These are phyloP conservation scores for Lepraria neglecta DNA, from an alignment of 495 filamentous ascomycete genomes.

Conservation along the genomic window DNA sequence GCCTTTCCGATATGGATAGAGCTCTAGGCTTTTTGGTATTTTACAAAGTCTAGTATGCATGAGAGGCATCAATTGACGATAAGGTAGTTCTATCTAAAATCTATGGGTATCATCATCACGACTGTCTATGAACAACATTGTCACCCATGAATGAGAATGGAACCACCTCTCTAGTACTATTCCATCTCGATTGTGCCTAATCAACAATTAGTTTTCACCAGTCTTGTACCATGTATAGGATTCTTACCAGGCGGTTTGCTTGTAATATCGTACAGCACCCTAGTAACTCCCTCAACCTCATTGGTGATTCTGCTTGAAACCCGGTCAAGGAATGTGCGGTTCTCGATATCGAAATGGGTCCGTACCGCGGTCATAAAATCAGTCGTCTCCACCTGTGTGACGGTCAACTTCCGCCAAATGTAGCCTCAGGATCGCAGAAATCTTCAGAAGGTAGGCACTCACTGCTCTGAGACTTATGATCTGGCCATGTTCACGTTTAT, in stretches of 20 bases:
- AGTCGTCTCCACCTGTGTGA: constrained; percentile 26
- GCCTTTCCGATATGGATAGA: too few relatives aligned
- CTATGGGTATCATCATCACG: constrained; percentile 26
- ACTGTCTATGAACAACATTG: constrained; percentile 73
- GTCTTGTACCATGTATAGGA: neutral
- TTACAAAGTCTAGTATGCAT: too few relatives aligned
- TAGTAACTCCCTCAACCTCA: constrained; percentile 68
- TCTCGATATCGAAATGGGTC: neutral
- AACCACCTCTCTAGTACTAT: constrained; percentile 71
- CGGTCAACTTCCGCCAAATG: too few relatives aligned
- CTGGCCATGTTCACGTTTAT: constrained; percentile 57
- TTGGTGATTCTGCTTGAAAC: constrained; percentile 74
- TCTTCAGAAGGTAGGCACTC: neutral
- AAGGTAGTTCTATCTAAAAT: neutral
- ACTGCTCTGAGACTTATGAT: constrained; percentile 24
- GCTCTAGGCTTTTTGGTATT: too few relatives aligned
- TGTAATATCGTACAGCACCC: constrained; percentile 52
- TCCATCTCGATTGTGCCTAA: constrained; percentile 25
- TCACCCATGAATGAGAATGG: constrained; percentile 67
- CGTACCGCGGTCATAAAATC: constrained; percentile 73
- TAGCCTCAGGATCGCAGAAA: neutral
- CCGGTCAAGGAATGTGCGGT: constrained; percentile 58
- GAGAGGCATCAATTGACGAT: too few relatives aligned
- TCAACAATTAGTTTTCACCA: neutral
- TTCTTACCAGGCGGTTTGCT: constrained; percentile 23